A percentile compares a stretch with the other conserved stretches of the same genome.
These are phyloP conservation scores for Picocystis salinarum DNA, from an alignment of 139 green algal species.

Conservation along the genomic window DNA sequence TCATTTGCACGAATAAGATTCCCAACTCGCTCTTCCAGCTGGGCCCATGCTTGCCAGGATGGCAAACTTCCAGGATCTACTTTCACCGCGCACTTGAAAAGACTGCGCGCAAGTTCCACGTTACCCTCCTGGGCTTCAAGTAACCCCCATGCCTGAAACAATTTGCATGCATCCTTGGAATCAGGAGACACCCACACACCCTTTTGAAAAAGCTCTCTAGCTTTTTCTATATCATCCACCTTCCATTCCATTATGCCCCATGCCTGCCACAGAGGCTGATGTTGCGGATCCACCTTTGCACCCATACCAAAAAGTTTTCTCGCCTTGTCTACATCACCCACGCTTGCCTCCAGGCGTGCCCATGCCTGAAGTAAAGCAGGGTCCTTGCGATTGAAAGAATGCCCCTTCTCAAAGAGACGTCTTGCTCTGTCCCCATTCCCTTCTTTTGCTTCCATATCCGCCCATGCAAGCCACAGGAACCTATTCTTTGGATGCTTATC, in stretches of 20 bases:
- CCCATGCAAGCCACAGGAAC: slow-evolving; percentile 76
- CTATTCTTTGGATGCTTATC: slow-evolving; percentile 42
- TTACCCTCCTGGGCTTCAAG: slow-evolving; percentile 60
- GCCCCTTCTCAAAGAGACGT: slow-evolving; percentile 49
- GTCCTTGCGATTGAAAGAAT: slow-evolving; percentile 57
- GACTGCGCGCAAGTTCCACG: slow-evolving; percentile 43
- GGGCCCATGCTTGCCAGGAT: slow-evolving; percentile 47
- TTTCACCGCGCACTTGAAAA: slow-evolving; percentile 80
- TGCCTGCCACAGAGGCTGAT: slow-evolving; percentile 24
- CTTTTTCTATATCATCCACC: slow-evolving; percentile 37
- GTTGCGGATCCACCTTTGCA: slow-evolving; percentile 6
- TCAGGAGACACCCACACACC: slow-evolving; percentile 65
- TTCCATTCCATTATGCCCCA: slow-evolving; percentile 54
- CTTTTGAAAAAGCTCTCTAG: slow-evolving; percentile 78
- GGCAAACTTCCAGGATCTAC: slow-evolving; percentile 21
- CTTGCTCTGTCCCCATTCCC: slow-evolving; percentile 31
- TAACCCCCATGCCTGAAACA: slow-evolving; percentile 81
- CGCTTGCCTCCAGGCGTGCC: slow-evolving; percentile 4
- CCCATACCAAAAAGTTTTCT: slow-evolving; percentile 14
- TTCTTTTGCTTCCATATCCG: slow-evolving; percentile 12
- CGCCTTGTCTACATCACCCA: slow-evolving; percentile 5
- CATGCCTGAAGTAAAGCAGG: slow-evolving; percentile 53
- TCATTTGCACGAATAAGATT: slow-evolving; percentile 52
- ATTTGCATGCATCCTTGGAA: slow-evolving; percentile 25
- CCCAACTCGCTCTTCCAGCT: slow-evolving; percentile 69